These are phyloP conservation scores for Cyclotella atomus DNA, from an alignment of 108 stramenopile species.

Conservation along the genomic window DNA sequence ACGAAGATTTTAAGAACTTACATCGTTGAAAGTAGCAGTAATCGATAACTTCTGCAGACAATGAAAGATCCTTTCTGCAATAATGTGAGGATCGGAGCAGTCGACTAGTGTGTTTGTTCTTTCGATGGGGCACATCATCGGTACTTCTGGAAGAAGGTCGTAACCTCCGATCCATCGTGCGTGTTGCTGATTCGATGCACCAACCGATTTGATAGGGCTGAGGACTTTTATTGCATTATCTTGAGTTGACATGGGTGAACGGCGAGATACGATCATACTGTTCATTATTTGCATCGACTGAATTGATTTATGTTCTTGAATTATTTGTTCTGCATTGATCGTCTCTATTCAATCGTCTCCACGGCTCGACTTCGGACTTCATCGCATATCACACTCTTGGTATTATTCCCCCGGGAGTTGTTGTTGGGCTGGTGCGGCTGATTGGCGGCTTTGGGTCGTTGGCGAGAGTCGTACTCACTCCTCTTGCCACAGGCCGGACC, in stretches of 20 bases:
- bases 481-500: background rate
- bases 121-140: slow-evolving; percentile 27
- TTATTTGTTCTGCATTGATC: too few species aligned
- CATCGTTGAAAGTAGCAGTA: slow-evolving; percentile 26
- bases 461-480: background rate
- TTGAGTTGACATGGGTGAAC: background rate
- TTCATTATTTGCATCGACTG: background rate
- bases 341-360: too few species aligned
- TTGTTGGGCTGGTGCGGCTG: background rate
- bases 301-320: too few species aligned
- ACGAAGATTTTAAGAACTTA: background rate
- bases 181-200: background rate
- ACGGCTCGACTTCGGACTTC: too few species aligned
- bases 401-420: slow-evolving; percentile 11
- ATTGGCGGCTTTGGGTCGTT: slow-evolving; percentile 1
- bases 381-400: slow-evolving; percentile 2
- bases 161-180: slow-evolving; percentile 27
- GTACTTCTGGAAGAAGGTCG: slow-evolving; percentile 26
- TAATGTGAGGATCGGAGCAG: slow-evolving; percentile 18
- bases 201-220: background rate
- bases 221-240: background rate
- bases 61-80: slow-evolving; percentile 19
- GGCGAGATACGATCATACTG: background rate
- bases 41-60: slow-evolving; percentile 40
- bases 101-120: slow-evolving; percentile 22